Percentiles rank a stretch among this genome's conserved stretches.
Evolutionary conservation across 202 grass and related monocot species (phyloP).

Genomic region (Zizania palustris): DNA sequence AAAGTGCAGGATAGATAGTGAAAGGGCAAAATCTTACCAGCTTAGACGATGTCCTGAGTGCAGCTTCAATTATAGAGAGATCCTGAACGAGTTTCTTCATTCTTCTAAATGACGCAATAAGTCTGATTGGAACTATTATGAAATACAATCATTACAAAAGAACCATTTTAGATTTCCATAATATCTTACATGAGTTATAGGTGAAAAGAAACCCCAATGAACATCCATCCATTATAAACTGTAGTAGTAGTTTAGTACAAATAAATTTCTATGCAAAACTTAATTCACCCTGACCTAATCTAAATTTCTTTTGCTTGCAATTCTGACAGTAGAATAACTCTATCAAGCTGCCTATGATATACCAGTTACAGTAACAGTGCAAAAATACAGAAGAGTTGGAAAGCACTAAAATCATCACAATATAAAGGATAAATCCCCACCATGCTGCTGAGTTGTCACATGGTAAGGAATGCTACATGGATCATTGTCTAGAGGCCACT

Average conservation of each 20-base stretch:
- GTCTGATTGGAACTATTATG: slow-evolving; percentile 72
- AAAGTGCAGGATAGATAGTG: slow-evolving; percentile 15
- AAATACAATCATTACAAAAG: slow-evolving; percentile 31
- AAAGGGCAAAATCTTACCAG: slow-evolving; percentile 61
- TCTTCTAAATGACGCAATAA: slow-evolving; percentile 85
- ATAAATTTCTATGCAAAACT: slow-evolving; percentile 1
- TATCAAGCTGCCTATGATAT: neutral
- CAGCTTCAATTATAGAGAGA: slow-evolving; percentile 65
- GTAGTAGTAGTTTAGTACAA: too few species aligned
- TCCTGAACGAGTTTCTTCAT: slow-evolving; percentile 91
- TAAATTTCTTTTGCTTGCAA: neutral
- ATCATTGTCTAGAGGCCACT: slow-evolving; percentile 2
- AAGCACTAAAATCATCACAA: neutral
- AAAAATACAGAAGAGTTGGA: slow-evolving; percentile 6
- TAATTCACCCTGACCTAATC: neutral
- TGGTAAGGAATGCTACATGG: neutral
- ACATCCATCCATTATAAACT: neutral
- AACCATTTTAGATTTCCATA: slow-evolving; percentile 20
- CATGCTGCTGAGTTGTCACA: neutral
- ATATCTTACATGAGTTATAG: neutral
- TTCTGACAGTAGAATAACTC: neutral
- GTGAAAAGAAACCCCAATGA: neutral
- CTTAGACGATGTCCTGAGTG: slow-evolving; percentile 81
- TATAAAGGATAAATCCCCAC: neutral
- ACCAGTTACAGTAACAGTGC: neutral